Conservation (phyloP, 2,329 filamentous ascomycete species). For the Teratosphaeria epicoccoides region DNA sequence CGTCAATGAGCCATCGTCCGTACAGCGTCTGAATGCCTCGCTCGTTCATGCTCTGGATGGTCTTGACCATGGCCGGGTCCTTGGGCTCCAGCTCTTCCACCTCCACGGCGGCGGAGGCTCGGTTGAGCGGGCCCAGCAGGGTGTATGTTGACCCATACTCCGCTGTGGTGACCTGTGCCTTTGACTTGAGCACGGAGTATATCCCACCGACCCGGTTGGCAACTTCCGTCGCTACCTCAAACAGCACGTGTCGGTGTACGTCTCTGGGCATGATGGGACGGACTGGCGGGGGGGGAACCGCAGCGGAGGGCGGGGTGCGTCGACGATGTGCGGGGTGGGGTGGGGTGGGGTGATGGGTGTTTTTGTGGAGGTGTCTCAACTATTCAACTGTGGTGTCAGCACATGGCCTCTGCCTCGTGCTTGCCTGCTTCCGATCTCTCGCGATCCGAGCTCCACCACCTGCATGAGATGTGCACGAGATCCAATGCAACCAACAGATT, state of each 20-base stretch:
- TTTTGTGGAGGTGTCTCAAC: background rate
- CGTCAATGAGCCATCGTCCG: constrained; percentile 94
- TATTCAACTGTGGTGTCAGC: background rate
- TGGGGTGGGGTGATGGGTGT: background rate
- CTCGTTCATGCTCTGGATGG: constrained; percentile 86
- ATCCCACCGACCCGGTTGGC: constrained; percentile 97
- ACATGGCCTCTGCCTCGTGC: background rate
- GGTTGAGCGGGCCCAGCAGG: constrained; percentile 87
- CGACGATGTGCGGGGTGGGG: background rate
- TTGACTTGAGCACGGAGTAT: constrained; percentile 98
- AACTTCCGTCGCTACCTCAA: constrained; percentile 94
- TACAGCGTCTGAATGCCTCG: constrained; percentile 84
- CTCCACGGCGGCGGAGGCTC: constrained; percentile 88
- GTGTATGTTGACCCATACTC: constrained; percentile 98
- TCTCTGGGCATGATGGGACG: constrained; percentile 43
- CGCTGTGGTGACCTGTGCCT: constrained; percentile 91
- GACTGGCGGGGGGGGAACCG: background rate
- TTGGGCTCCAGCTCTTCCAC: constrained; percentile 86
- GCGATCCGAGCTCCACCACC: background rate
- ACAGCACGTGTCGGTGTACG: constrained; percentile 90
- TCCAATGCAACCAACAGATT: background rate
- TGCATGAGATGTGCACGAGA: too few species aligned
- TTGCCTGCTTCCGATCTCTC: background rate
- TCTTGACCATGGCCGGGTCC: constrained; percentile 65
- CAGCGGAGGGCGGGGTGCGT: background rate